Evolutionary conservation across 306 rosid genomes (phyloP).

Genomic region (Cicer chorassanicum): DNA sequence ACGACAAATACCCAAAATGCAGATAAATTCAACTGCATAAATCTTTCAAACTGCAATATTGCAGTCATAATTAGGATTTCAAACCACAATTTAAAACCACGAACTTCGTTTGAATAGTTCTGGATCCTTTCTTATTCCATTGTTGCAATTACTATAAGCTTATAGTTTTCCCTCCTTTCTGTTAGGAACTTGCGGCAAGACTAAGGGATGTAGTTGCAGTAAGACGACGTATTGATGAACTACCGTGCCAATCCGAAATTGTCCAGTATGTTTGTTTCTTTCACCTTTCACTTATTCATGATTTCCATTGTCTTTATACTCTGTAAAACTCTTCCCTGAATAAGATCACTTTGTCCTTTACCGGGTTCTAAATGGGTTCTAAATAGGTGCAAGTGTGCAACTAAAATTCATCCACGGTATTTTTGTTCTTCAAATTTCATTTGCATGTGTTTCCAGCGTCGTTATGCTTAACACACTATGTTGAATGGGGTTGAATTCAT

Average conservation of each 20-base stretch:
- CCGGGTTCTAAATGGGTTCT: constrained; percentile 27
- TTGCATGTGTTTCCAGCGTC: constrained; percentile 14
- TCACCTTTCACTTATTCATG: constrained; percentile 11
- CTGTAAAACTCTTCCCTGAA: constrained; percentile 14
- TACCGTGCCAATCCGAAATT: constrained; percentile 83
- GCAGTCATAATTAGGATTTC: constrained; percentile 12
- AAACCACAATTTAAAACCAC: constrained; percentile 21
- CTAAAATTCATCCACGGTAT: constrained; percentile 41
- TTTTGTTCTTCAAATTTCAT: constrained; percentile 31
- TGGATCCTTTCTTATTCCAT: constrained; percentile 34
- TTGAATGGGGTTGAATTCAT: constrained; percentile 3
- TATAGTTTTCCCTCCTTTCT: constrained; percentile 12
- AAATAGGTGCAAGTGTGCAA: constrained; percentile 26
- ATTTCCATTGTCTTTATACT: constrained; percentile 16
- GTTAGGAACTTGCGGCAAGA: constrained; percentile 70
- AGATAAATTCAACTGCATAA: neutral
- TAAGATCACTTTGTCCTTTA: constrained; percentile 33
- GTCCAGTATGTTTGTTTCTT: constrained; percentile 68
- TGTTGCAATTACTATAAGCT: constrained; percentile 35
- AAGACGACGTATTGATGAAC: constrained; percentile 69
- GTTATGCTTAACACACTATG: neutral
- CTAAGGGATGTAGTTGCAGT: constrained; percentile 61
- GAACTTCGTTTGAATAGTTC: constrained; percentile 13
- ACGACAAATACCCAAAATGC: constrained; percentile 7
- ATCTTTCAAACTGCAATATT: constrained; percentile 3